Percentiles rank a stretch among this genome's conserved stretches.
phyloP scores from a whole-genome alignment of 1,139 yeast species.

The Geotrichum reessii region DNA sequence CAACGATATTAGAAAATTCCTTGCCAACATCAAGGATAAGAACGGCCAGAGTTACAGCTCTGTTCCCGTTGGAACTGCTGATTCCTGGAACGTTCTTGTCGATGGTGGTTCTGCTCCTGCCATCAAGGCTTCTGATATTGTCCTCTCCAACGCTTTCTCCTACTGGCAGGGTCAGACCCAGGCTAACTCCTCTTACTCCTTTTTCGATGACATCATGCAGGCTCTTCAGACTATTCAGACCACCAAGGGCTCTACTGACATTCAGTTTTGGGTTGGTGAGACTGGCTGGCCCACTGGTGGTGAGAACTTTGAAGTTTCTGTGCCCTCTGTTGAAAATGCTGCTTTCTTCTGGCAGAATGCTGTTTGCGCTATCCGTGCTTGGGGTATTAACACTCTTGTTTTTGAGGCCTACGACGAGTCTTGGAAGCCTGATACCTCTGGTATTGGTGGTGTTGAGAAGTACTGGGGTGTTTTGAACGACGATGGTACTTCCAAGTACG shows the following conservation, averaged over 20 bases:
- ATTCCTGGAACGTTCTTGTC: conserved; percentile 89
- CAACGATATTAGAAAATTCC: conserved; percentile 49
- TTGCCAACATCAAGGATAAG: conserved; percentile 62
- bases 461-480: conserved; percentile 86
- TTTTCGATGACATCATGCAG: conserved; percentile 94
- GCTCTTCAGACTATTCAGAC: conserved; percentile 83
- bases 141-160: conserved; percentile 90
- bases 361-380: conserved; percentile 85
- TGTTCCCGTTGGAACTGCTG: conserved; percentile 85
- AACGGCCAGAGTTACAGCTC: conserved; percentile 69
- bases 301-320: conserved; percentile 48
- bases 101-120: conserved; percentile 68
- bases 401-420: conserved; percentile 94
- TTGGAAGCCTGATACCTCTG: conserved; percentile 90
- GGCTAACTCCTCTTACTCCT: conserved; percentile 75
- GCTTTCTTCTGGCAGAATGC: conserved; percentile 77
- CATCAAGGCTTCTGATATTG: conserved; percentile 72
- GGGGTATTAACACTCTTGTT: conserved; percentile 89
- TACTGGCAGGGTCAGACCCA: conserved; percentile 97
- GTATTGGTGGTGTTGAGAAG: conserved; percentile 75
- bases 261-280: conserved; percentile 93
- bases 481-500: conserved; percentile 39
- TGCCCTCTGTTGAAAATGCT: conserved; percentile 70
- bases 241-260: conserved; percentile 75
- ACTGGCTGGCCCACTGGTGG: conserved; percentile 98